Base-by-base conservation (phyloP, 2,329 filamentous ascomycete genomes). In the Nannizziopsis barbatae region DNA sequence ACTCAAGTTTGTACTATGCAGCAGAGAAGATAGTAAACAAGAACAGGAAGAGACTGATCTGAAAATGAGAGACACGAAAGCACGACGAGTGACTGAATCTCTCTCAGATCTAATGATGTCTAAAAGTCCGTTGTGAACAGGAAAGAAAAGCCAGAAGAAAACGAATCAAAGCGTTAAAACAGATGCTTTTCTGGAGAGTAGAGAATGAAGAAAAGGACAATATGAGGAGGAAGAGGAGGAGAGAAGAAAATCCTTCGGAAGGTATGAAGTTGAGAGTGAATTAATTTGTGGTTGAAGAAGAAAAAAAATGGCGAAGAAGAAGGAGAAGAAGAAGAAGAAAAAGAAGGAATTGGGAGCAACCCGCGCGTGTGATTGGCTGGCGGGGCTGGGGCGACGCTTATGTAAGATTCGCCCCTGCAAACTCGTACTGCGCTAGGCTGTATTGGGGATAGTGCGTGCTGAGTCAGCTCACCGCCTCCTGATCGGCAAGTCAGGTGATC, bases 21-120 rank as follows among this genome's bases (percentile, higher is more conserved):
- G 53, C 22, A 27, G 22, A 54, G 47, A 51, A 50, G 37, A 50
- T 58, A 55, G 56, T 56, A 50, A n/a, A n/a, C n/a, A n/a, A 58
- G 17, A 17, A 22, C 10, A 14, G 41, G 3, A 12, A 36, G 18
- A 33, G 31, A 27, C 17, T 32, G 43, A 33, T 17, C 36, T 36
- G 42, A 31, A 35, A 40, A 47, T n/a, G 31, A 42, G 46, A 50
- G 37, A 42, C 38, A 15, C 22, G 39, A 42, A 51, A 52, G 35
- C 47, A 51, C 45, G 44, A 42, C 31, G 44, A 43, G 38, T 30
- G 14, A 20, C 14, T 45, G 18, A 35, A 11, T 47, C 38, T 46
- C 27, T 50, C 43, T 42, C 37, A 15, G 30, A 42, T 46, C 20
- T 40, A 46, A 39, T 12, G 10, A 2, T 8, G 35, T 15, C n/a